Evolutionary conservation across 1,284 basidiomycete genomes (phyloP).

Genomic region (Psilocybe mexicana): DNA sequence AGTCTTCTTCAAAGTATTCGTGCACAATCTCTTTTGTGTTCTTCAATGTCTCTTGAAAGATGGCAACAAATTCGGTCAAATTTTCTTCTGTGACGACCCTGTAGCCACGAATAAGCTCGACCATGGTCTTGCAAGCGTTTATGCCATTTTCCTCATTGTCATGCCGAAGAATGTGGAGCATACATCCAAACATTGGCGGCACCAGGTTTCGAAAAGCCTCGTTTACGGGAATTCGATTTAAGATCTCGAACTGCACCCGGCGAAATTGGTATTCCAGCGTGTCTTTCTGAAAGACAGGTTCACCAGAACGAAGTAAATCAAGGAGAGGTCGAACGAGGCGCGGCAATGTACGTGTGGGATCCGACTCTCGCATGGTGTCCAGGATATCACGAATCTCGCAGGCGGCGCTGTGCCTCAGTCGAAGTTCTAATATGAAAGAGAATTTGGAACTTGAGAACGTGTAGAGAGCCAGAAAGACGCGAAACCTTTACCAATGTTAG

Average conservation of each 20-base stretch:
- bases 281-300: constrained; percentile 79
- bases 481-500: constrained; percentile 55
- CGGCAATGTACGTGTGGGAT: constrained; percentile 72
- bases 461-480: not conserved
- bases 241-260: constrained; percentile 81
- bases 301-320: constrained; percentile 76
- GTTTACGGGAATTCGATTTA: constrained; percentile 85
- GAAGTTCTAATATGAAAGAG: constrained; percentile 52
- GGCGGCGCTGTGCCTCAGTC: constrained; percentile 68
- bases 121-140: constrained; percentile 89
- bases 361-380: constrained; percentile 81
- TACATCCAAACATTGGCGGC: constrained; percentile 68
- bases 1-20: constrained; percentile 74
- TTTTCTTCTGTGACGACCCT: constrained; percentile 78
- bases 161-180: constrained; percentile 82
- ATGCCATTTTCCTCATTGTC: constrained; percentile 98
- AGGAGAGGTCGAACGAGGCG: constrained; percentile 81
- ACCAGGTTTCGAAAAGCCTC: constrained; percentile 79
- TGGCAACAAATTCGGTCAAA: constrained; percentile 79
- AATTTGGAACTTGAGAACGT: constrained; percentile 4
- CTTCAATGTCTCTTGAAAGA: constrained; percentile 76
- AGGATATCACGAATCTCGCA: constrained; percentile 86
- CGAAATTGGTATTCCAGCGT: constrained; percentile 85
- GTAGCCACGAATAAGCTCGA: constrained; percentile 76
- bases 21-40: constrained; percentile 78